These are phyloP conservation scores for Plectranthus barbatus DNA, from an alignment of 257 asterid genomes.

Conservation along the genomic window DNA sequence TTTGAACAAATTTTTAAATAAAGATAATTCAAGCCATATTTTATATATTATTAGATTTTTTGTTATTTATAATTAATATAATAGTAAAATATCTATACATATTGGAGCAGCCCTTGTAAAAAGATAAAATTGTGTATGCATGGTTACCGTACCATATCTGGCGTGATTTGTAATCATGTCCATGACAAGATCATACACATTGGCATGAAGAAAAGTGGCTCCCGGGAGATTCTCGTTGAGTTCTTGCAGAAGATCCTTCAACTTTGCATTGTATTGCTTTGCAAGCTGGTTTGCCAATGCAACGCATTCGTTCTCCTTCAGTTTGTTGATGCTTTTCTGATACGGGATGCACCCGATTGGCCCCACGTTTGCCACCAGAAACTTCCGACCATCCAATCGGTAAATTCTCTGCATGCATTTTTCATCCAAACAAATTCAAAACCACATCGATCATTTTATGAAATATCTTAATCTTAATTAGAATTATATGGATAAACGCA, in stretches of 20 bases:
- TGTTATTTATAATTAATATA: too few relatives aligned
- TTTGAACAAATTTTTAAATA: too few relatives aligned
- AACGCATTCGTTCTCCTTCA: constrained; percentile 56
- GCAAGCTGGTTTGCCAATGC: constrained; percentile 76
- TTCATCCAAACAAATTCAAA: too few relatives aligned
- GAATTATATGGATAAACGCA: background rate
- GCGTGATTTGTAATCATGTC: constrained; percentile 69
- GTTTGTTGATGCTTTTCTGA: constrained; percentile 68
- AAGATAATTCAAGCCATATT: too few relatives aligned
- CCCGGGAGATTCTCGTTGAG: constrained; percentile 53
- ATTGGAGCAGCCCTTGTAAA: too few relatives aligned
- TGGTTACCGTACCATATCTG: constrained; percentile 46
- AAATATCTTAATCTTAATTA: too few relatives aligned
- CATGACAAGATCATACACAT: constrained; percentile 84
- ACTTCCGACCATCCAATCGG: constrained; percentile 71
- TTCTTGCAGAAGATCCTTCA: constrained; percentile 56
- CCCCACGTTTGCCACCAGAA: constrained; percentile 76
- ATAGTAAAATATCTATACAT: too few relatives aligned
- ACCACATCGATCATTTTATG: too few relatives aligned
- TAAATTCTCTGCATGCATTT: constrained; percentile 83
- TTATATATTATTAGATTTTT: too few relatives aligned
- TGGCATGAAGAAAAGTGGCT: constrained; percentile 69
- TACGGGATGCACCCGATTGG: constrained; percentile 96
- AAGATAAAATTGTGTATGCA: too few relatives aligned
- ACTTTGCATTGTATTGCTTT: constrained; percentile 51